Evolutionary conservation across 169 alveolate species (phyloP), one percentile per base, ranked within the genome.

Genomic region (Plasmodium blacklocki): DNA sequence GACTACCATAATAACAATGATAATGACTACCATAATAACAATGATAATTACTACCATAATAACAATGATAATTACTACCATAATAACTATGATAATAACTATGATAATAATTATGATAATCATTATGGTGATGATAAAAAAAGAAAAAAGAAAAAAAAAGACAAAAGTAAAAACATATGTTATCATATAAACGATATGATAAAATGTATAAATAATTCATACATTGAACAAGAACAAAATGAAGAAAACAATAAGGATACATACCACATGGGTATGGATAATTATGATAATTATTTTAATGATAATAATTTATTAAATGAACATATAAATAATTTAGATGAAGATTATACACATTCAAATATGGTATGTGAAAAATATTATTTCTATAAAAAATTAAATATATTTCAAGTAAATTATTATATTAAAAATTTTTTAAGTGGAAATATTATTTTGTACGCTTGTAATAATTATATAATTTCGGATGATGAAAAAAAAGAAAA

Each of bases 341-440:
- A 56, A 19, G 19, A 49, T 29, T 66, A 54, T 45, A 71, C 47
- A 68, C 39, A 64, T 56, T 56, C 83, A 19, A 56, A 56, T 58
- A 62, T 12, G 45, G 83, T 68, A 45, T 68, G 73, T 47, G 47
- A 70, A 29, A 83, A 56, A 39, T 29, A 68, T 43, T 54, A 83
- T 49, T 83, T 83, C 58, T 26, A 58, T 5, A 83, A 68, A 62
- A 83, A 49, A 1, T 50, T 83, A 68, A 83, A 73, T 0, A 83
- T 83, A 54, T 83, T 83, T 50, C 85, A 83, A 45, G 12, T 83
- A 68, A 68, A 83, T 58, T 83, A 68, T 50, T 83, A 68, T 68
- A 32, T 83, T 45, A 59, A 67, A 6, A 83, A 83, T 18, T 83
- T 83, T 43, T 45, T 83, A 29, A 83, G 43, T 29, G 91, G 91